Evolutionary conservation across 2,329 filamentous ascomycete genomes (phyloP).

Genomic region (Stachybotrys echinatus): DNA sequence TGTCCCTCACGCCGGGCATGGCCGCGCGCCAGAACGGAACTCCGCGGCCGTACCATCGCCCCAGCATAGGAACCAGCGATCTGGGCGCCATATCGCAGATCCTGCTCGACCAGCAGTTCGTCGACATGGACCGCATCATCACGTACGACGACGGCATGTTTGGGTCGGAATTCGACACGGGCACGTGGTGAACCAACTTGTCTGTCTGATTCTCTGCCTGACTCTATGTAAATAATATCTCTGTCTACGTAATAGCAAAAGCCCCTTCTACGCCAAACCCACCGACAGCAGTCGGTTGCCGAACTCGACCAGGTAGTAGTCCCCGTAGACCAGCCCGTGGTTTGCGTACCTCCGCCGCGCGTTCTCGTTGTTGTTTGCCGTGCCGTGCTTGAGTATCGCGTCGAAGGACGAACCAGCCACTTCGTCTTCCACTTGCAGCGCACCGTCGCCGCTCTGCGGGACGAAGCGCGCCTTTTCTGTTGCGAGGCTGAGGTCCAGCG

Average conservation of each 20-base stretch:
- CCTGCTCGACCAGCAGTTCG: neutral
- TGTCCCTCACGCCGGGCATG: no score
- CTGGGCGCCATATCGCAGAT: neutral
- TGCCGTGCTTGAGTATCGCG: slow-evolving; percentile 23
- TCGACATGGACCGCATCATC: neutral
- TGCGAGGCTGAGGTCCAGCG: slow-evolving; percentile 19
- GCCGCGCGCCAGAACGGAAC: no score
- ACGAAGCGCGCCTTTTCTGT: slow-evolving; percentile 14
- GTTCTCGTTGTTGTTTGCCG: slow-evolving; percentile 26
- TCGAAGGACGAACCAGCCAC: slow-evolving; percentile 11
- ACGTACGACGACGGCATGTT: neutral
- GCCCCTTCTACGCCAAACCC: neutral
- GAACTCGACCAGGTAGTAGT: slow-evolving; percentile 37
- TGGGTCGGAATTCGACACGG: no score
- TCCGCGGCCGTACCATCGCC: neutral
- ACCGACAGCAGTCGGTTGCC: neutral
- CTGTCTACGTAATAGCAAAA: no score
- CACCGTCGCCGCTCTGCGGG: neutral
- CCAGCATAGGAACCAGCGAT: neutral
- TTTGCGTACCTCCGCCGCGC: slow-evolving; percentile 21
- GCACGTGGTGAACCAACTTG: no score
- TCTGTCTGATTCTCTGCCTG: no score
- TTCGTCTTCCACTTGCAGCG: no score
- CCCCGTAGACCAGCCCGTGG: slow-evolving; percentile 41
- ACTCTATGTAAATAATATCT: no score